phyloP scores from a whole-genome alignment of 495 filamentous ascomycete genomes.

The Aspergillus mulundensis region DNA sequence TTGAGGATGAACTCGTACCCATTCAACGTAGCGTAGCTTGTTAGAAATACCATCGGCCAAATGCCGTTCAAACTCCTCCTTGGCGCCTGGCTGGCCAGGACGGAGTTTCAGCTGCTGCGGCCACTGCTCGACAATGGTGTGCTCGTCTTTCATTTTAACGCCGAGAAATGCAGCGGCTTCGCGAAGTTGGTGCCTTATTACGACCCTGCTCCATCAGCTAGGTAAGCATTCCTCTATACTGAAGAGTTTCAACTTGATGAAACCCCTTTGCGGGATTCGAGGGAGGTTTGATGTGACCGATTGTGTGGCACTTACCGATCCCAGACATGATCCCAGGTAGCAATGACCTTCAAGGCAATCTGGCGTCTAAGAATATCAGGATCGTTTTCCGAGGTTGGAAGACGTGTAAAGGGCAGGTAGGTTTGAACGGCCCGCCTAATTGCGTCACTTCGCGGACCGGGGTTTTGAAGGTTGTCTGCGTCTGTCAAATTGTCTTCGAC shows the following conservation, averaged over 20 bases:
- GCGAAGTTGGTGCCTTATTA: neutral
- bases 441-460: neutral
- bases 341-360: too few relatives aligned
- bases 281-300: too few relatives aligned
- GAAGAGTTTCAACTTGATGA: too few relatives aligned
- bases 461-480: neutral
- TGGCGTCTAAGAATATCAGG: too few relatives aligned
- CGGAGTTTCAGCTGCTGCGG: neutral
- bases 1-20: neutral
- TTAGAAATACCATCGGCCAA: neutral
- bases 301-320: too few relatives aligned
- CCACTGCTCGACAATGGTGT: constrained; percentile 1
- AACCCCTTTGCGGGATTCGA: too few relatives aligned
- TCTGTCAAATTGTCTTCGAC: neutral
- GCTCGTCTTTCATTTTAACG: neutral
- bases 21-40: neutral
- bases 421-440: neutral
- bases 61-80: neutral
- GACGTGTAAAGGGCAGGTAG: too few relatives aligned
- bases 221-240: too few relatives aligned
- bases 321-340: too few relatives aligned
- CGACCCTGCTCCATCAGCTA: too few relatives aligned
- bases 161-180: neutral
- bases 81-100: neutral
- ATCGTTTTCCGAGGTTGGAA: too few relatives aligned